These are phyloP conservation scores for Diaporthe helianthi DNA, from an alignment of 2,329 filamentous ascomycete genomes.

Conservation along the genomic window DNA sequence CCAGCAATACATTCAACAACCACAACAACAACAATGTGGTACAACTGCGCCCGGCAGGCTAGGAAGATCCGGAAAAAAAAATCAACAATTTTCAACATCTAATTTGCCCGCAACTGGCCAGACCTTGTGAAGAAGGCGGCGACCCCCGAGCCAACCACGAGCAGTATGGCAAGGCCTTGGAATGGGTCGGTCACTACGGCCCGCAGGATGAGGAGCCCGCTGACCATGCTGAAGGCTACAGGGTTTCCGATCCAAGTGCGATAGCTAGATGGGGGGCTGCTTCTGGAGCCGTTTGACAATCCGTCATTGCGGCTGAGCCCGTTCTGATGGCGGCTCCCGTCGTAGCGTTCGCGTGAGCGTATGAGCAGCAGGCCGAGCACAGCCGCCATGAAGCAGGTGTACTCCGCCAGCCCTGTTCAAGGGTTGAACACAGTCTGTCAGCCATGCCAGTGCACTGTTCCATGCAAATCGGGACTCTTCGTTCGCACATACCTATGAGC, in stretches of 20 bases:
- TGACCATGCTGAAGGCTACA: constrained; percentile 40
- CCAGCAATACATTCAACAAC: not conserved
- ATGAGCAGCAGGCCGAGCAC: constrained; percentile 40
- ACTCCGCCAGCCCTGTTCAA: constrained; percentile 39
- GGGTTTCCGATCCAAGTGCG: constrained; percentile 40
- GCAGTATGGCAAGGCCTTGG: constrained; percentile 41
- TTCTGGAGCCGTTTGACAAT: not conserved
- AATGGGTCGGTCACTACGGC: constrained; percentile 41
- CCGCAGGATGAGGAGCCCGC: constrained; percentile 40
- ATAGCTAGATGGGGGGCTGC: constrained; percentile 30
- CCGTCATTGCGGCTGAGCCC: not conserved
- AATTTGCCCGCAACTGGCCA: constrained; percentile 35
- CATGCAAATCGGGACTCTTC: not conserved
- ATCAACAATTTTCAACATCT: constrained; percentile 7
- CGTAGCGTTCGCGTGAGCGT: constrained; percentile 35
- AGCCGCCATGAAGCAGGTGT: constrained; percentile 39
- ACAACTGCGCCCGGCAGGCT: not conserved
- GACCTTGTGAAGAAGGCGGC: constrained; percentile 39
- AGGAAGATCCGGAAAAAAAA: constrained; percentile 8
- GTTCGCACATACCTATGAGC: not conserved
- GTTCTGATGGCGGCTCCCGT: constrained; percentile 15
- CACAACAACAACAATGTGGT: not conserved
- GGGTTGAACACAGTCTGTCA: not conserved
- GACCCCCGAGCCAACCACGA: constrained; percentile 40
- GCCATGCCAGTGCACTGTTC: not conserved